These are phyloP conservation scores for Macadamia tetraphylla DNA, from an alignment of 164 flowering plant species.

Conservation along the genomic window DNA sequence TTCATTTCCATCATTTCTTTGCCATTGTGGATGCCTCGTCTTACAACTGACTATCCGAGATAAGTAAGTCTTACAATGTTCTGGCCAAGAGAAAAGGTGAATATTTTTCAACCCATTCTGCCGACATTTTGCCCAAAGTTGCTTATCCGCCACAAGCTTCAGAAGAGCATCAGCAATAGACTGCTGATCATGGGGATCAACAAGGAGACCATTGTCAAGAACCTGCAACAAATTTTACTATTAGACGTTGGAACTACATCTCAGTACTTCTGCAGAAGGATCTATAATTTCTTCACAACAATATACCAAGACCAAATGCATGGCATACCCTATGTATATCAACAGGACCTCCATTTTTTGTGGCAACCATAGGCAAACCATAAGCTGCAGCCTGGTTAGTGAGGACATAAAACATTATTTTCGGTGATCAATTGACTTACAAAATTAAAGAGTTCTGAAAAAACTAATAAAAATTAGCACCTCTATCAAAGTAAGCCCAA, in stretches of 20 bases:
- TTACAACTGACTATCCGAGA: slow-evolving; percentile 79
- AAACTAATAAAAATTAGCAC: slow-evolving; percentile 24
- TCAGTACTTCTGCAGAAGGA: background rate
- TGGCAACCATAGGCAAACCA: slow-evolving; percentile 97
- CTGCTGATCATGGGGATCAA: slow-evolving; percentile 95
- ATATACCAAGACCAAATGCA: slow-evolving; percentile 1
- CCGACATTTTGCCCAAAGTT: slow-evolving; percentile 85
- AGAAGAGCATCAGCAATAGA: slow-evolving; percentile 90
- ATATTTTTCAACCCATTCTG: slow-evolving; percentile 87
- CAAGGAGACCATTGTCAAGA: slow-evolving; percentile 91
- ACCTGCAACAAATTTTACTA: slow-evolving; percentile 38
- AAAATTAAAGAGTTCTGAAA: background rate
- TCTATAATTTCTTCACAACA: background rate
- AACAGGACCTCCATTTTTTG: slow-evolving; percentile 98
- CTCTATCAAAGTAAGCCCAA: slow-evolving; percentile 98
- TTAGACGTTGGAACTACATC: slow-evolving; percentile 3
- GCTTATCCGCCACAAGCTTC: slow-evolving; percentile 92
- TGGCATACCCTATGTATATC: slow-evolving; percentile 79
- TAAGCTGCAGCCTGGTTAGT: slow-evolving; percentile 82
- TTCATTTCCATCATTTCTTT: slow-evolving; percentile 39
- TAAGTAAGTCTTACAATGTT: slow-evolving; percentile 87
- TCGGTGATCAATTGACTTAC: background rate
- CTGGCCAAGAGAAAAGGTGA: slow-evolving; percentile 97
- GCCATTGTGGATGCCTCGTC: slow-evolving; percentile 92
- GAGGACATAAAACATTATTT: background rate